These are phyloP conservation scores for Yamadazyma diospyri DNA, from an alignment of 1,139 yeast genomes.

Conservation along the genomic window DNA sequence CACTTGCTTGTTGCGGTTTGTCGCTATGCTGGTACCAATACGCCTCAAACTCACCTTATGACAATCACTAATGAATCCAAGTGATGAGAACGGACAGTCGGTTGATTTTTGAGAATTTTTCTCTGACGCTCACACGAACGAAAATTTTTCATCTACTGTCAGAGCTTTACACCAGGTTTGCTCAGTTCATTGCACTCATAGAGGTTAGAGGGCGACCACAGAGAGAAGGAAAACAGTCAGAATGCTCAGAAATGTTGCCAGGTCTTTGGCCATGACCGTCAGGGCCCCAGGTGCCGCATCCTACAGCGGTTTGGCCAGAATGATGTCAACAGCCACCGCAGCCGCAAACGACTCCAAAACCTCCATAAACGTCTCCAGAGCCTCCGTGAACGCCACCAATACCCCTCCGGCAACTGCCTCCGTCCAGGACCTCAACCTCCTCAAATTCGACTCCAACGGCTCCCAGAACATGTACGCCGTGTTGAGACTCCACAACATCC, in stretches of 20 bases:
- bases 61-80: too few relatives aligned
- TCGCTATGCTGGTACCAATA: too few relatives aligned
- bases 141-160: conserved; percentile 2
- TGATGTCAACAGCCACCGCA: conserved; percentile 1
- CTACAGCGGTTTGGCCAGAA: not conserved
- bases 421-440: conserved; percentile 8
- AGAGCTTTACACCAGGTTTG: conserved; percentile 1
- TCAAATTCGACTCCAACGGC: conserved; percentile 60
- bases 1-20: too few relatives aligned
- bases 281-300: not conserved
- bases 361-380: too few relatives aligned
- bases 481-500: conserved; percentile 76
- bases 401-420: not conserved
- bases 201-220: too few relatives aligned
- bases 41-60: too few relatives aligned
- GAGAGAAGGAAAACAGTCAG: too few relatives aligned
- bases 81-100: too few relatives aligned
- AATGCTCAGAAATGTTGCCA: too few relatives aligned
- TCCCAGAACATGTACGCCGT: conserved; percentile 67
- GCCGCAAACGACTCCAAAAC: not conserved
- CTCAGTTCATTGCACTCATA: too few relatives aligned
- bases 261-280: too few relatives aligned
- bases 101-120: conserved; percentile 2
- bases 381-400: not conserved
- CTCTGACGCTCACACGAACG: conserved; percentile 5